A percentile compares a stretch with the other conserved stretches of the same genome.
Conservation (phyloP, 2,329 filamentous ascomycete species). For the Stagonosporopsis tanaceti region DNA sequence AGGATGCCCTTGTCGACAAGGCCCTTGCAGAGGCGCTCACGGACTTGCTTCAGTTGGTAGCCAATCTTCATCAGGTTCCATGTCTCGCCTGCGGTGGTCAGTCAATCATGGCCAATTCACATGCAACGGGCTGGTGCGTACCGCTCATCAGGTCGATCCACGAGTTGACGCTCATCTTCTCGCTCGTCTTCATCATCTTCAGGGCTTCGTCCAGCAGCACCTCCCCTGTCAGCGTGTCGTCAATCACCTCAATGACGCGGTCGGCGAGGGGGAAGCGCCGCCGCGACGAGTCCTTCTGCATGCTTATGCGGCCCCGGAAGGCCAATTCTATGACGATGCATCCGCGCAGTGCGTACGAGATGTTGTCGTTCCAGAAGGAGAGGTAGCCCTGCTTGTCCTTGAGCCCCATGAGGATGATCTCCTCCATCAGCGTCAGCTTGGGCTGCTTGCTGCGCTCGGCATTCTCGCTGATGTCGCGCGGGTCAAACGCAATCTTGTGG, state of each 20-base stretch:
- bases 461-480: conserved; percentile 95
- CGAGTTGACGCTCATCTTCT: conserved; percentile 99
- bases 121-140: conserved; percentile 55
- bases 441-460: conserved; percentile 97
- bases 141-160: conserved; percentile 99
- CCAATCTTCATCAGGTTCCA: conserved; percentile 99
- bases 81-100: conserved; percentile 77
- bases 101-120: conserved; percentile 32
- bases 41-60: conserved; percentile 98
- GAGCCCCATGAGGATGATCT: conserved; percentile 90
- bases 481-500: conserved; percentile 98
- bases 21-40: conserved; percentile 95
- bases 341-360: conserved; percentile 94
- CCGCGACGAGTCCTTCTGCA: conserved; percentile 95
- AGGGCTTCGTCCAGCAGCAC: conserved; percentile 96
- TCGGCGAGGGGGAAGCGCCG: conserved; percentile 93
- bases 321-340: conserved; percentile 98
- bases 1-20: conserved; percentile 98
- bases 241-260: conserved; percentile 93
- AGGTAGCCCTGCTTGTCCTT: conserved; percentile 99
- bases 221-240: conserved; percentile 95
- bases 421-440: conserved; percentile 98
- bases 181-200: conserved; percentile 99
- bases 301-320: conserved; percentile 93
- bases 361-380: conserved; percentile 99